Evolutionary conservation across 1,139 yeast species (phyloP).

Genomic region (Lodderomyces margitis): DNA sequence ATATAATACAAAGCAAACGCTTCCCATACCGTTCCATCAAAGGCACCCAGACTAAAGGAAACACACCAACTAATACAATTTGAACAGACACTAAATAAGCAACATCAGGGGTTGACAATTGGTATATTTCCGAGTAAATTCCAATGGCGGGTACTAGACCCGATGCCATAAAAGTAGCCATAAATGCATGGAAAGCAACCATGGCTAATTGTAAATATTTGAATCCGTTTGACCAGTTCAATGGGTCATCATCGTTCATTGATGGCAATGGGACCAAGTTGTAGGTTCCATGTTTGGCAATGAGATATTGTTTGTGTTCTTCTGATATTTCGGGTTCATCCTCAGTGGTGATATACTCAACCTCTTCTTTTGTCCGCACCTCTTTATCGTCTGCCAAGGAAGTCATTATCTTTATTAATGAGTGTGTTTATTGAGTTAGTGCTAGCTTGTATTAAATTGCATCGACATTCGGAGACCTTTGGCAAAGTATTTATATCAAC

Average conservation of each 20-base stretch:
- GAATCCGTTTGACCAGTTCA: slow-evolving; percentile 17
- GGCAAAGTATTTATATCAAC: background rate
- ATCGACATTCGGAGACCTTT: background rate
- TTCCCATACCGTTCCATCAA: slow-evolving; percentile 21
- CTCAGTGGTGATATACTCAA: slow-evolving; percentile 1
- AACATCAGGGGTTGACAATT: slow-evolving; percentile 15
- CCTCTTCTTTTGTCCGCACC: background rate
- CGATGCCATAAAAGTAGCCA: slow-evolving; percentile 22
- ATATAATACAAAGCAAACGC: slow-evolving; percentile 15
- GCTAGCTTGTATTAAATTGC: background rate
- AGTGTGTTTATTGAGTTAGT: too few species aligned
- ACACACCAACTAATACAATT: slow-evolving; percentile 19
- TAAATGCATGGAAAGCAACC: slow-evolving; percentile 21
- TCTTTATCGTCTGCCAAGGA: background rate
- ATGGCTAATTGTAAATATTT: slow-evolving; percentile 18
- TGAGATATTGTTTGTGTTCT: slow-evolving; percentile 17
- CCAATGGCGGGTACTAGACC: slow-evolving; percentile 22
- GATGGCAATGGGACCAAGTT: slow-evolving; percentile 20
- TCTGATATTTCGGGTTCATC: slow-evolving; percentile 6
- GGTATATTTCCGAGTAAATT: slow-evolving; percentile 13
- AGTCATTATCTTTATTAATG: background rate
- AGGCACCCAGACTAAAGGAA: slow-evolving; percentile 22
- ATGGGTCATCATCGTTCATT: slow-evolving; percentile 19
- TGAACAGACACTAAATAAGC: slow-evolving; percentile 19
- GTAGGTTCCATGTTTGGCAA: slow-evolving; percentile 18